Evolutionary conservation across 257 asterid genomes (phyloP).

Genomic region (Penstemon newberryi): DNA sequence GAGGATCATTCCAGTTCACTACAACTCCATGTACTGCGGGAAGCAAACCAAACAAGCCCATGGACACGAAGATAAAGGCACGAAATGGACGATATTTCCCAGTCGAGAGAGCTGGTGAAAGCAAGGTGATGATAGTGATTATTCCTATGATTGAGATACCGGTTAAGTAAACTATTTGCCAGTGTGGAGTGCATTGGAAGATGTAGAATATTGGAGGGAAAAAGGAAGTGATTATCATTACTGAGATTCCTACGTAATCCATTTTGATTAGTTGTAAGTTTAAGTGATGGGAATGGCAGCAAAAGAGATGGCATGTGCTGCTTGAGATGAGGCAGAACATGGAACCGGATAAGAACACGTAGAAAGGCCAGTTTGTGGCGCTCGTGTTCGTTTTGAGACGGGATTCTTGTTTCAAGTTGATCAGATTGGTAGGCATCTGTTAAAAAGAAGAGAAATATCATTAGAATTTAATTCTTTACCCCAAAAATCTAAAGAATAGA

Average conservation of each 20-base stretch:
- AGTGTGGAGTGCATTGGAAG: conserved; percentile 77
- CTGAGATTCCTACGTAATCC: conserved; percentile 86
- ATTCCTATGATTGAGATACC: conserved; percentile 73
- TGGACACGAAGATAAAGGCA: conserved; percentile 66
- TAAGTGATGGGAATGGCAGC: conserved; percentile 68
- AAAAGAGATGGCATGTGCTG: conserved; percentile 84
- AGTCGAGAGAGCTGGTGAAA: conserved; percentile 64
- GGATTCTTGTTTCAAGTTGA: conserved; percentile 58
- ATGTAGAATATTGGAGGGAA: conserved; percentile 97
- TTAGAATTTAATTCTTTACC: background rate
- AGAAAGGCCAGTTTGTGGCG: conserved; percentile 79
- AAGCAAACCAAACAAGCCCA: conserved; percentile 85
- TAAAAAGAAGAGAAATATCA: conserved; percentile 2
- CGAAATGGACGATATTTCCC: conserved; percentile 66
- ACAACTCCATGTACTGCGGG: conserved; percentile 69
- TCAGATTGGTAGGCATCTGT: conserved; percentile 56
- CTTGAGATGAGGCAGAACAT: conserved; percentile 95
- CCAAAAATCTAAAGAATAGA: background rate
- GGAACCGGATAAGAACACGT: conserved; percentile 68
- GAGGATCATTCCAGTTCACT: conserved; percentile 76
- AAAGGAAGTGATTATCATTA: conserved; percentile 94
- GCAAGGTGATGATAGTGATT: conserved; percentile 60
- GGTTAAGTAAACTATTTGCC: conserved; percentile 73
- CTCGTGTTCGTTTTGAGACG: conserved; percentile 30
- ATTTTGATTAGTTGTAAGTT: conserved; percentile 61